A percentile compares a stretch with the other conserved stretches of the same genome.
phyloP scores from a whole-genome alignment of 805 yeast genomes.

The Kuraishia molischiana region DNA sequence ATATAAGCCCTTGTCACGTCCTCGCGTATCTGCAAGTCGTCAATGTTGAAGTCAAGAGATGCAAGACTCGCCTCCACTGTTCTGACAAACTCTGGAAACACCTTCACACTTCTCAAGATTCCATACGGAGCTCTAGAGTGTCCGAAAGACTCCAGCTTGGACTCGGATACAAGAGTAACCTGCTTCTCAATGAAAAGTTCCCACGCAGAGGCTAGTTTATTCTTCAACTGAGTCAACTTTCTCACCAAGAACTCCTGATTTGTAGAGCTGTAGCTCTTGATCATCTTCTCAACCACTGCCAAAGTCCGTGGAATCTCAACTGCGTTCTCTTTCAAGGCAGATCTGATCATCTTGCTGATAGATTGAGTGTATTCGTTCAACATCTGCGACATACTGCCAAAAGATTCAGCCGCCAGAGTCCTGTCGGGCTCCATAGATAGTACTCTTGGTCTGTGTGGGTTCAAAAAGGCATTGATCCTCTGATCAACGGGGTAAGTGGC shows the following conservation, averaged over 20 bases:
- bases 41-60: neutral
- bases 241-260: slow-evolving; percentile 57
- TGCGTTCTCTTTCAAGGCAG: slow-evolving; percentile 24
- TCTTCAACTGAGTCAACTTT: slow-evolving; percentile 39
- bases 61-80: slow-evolving; percentile 23
- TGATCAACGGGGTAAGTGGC: slow-evolving; percentile 15
- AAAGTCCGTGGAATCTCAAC: slow-evolving; percentile 32
- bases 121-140: slow-evolving; percentile 8
- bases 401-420: slow-evolving; percentile 16
- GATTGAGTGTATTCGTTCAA: slow-evolving; percentile 13
- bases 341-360: slow-evolving; percentile 23
- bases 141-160: slow-evolving; percentile 5
- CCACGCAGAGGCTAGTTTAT: slow-evolving; percentile 49
- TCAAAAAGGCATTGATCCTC: slow-evolving; percentile 11
- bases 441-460: neutral
- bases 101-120: slow-evolving; percentile 33
- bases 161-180: slow-evolving; percentile 30
- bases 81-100: slow-evolving; percentile 35
- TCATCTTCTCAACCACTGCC: slow-evolving; percentile 30
- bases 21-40: neutral
- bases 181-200: slow-evolving; percentile 46
- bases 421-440: slow-evolving; percentile 18
- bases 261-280: slow-evolving; percentile 28
- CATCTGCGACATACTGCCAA: slow-evolving; percentile 20
- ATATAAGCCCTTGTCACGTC: neutral